phyloP scores from a whole-genome alignment of 768 basidiomycete genomes.

The Lentinus tigrinus region DNA sequence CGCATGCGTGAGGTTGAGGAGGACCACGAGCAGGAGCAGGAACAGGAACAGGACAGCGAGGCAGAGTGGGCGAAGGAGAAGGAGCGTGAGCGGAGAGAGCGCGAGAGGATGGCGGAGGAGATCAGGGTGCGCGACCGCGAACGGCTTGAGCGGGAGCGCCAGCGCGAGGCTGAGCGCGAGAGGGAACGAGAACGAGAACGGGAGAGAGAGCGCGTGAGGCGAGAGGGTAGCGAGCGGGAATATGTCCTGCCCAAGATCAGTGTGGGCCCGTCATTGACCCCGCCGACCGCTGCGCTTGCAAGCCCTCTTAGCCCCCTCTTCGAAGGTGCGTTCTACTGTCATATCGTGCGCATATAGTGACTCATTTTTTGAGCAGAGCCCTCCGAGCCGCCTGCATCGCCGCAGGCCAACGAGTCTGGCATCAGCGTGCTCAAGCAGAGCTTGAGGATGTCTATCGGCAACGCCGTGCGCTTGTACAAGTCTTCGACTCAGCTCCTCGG shows the following conservation, averaged over 20 bases:
- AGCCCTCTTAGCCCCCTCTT: constrained; percentile 28
- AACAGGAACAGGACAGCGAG: constrained; percentile 30
- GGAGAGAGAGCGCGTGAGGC: constrained; percentile 7
- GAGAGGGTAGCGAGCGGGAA: constrained; percentile 2
- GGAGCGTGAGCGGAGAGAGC: constrained; percentile 30
- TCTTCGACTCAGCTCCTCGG: constrained; percentile 41
- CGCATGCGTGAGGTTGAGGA: constrained; percentile 46
- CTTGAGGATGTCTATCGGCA: constrained; percentile 73
- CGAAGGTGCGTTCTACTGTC: constrained; percentile 18
- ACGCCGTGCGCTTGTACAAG: constrained; percentile 67
- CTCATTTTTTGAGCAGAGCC: constrained; percentile 12
- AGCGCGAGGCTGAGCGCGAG: constrained; percentile 9
- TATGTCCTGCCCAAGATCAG: constrained; percentile 18
- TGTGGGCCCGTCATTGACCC: constrained; percentile 14
- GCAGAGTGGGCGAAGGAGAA: constrained; percentile 20
- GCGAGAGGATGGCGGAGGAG: constrained; percentile 28
- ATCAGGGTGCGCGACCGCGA: constrained; percentile 16
- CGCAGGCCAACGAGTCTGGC: constrained; percentile 35
- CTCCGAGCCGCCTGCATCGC: constrained; percentile 14
- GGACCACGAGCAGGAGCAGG: constrained; percentile 38
- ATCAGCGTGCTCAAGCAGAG: constrained; percentile 61
- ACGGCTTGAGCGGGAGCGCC: constrained; percentile 5
- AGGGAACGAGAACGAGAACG: constrained; percentile 6
- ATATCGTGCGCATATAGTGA: not conserved
- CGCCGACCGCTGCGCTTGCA: constrained; percentile 14